These are phyloP conservation scores for Xylaria sp. DNA, from an alignment of 2,329 filamentous ascomycete species.

Conservation along the genomic window DNA sequence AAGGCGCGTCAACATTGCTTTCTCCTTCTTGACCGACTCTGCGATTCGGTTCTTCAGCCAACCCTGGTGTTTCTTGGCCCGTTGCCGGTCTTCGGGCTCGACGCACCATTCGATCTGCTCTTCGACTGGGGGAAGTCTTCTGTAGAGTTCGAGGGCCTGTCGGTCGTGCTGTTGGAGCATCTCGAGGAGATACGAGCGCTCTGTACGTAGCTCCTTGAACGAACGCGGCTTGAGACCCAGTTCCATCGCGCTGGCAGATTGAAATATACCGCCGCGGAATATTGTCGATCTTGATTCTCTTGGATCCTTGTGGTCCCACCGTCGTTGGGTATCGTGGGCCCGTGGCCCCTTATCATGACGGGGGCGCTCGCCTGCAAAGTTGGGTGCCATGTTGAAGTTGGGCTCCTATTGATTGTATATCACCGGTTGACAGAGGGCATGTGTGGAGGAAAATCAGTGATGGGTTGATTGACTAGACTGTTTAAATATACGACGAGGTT, in stretches of 20 bases:
- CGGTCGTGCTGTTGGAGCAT: conserved; percentile 46
- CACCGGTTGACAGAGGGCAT: neutral
- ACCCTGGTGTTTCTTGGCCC: conserved; percentile 45
- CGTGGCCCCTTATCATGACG: neutral
- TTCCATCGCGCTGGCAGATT: conserved; percentile 18
- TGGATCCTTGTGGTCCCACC: neutral
- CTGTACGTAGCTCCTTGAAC: conserved; percentile 47
- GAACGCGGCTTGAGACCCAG: conserved; percentile 42
- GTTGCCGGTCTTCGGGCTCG: conserved; percentile 29
- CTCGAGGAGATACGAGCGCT: conserved; percentile 50
- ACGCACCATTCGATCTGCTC: conserved; percentile 28
- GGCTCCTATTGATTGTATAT: neutral
- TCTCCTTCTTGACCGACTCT: conserved; percentile 51
- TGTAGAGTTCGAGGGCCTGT: conserved; percentile 43
- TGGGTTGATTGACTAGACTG: neutral
- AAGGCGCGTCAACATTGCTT: conserved; percentile 48
- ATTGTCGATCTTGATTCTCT: neutral
- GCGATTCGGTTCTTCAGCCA: conserved; percentile 47
- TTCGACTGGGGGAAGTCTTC: conserved; percentile 43
- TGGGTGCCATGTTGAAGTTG: conserved; percentile 7
- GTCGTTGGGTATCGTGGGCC: neutral
- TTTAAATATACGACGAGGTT: conserved; percentile 4
- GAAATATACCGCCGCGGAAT: conserved; percentile 15
- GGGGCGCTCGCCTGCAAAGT: neutral
- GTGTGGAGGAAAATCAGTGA: neutral